Conservation (phyloP, 78 protist genomes). For the Guillardia theta region DNA sequence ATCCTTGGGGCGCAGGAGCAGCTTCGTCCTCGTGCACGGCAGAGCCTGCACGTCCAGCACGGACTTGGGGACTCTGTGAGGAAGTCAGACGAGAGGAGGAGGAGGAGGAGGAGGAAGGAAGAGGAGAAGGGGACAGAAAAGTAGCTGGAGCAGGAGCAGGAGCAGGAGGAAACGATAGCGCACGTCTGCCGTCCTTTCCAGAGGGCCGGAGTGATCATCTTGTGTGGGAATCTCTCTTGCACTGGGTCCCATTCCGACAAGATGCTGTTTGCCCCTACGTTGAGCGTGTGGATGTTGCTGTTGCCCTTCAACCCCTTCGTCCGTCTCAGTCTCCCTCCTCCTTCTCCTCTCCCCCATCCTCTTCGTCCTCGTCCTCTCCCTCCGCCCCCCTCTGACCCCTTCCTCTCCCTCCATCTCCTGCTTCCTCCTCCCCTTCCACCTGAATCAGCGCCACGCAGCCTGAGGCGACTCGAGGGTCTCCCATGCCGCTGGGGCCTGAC, state of each 20-base stretch:
- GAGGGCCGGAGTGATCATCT: not conserved
- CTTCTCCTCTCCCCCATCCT: too few relatives aligned
- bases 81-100: not conserved
- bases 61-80: not conserved
- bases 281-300: not conserved
- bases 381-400: too few relatives aligned
- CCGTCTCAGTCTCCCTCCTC: too few relatives aligned
- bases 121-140: not conserved
- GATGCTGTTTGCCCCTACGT: not conserved
- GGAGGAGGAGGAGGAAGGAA: not conserved
- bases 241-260: not conserved
- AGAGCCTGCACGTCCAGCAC: not conserved
- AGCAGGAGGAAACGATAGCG: too few relatives aligned
- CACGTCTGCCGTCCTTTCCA: not conserved
- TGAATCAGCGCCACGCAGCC: not conserved
- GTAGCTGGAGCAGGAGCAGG: not conserved
- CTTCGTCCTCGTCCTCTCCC: too few relatives aligned
- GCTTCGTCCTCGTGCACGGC: not conserved
- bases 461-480: not conserved
- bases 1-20: not conserved
- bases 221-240: not conserved
- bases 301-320: not conserved
- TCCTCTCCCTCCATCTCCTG: too few relatives aligned
- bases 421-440: too few relatives aligned
- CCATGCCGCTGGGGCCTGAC: not conserved